A percentile compares a stretch with the other conserved stretches of the same genome.
These are phyloP conservation scores for Metschnikowia kunwiensis DNA, from an alignment of 805 yeast genomes.

Conservation along the genomic window DNA sequence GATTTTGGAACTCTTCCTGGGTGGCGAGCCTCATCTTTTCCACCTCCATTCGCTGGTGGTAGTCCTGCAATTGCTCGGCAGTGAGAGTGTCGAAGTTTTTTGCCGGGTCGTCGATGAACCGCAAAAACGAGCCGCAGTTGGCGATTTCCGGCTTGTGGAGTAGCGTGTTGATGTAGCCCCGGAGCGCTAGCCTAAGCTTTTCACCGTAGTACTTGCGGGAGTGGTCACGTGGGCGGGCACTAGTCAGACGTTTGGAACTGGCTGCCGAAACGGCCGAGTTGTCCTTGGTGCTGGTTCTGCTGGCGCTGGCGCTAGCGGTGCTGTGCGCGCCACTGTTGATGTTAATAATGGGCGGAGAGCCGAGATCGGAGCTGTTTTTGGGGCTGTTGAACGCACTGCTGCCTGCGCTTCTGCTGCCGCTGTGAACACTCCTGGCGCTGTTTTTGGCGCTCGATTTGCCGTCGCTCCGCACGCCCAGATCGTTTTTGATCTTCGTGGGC, in stretches of 20 bases:
- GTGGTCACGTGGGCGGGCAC: neutral
- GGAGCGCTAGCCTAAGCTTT: conserved; percentile 67
- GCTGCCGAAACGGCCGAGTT: neutral
- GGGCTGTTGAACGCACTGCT: neutral
- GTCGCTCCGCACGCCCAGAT: conserved; percentile 28
- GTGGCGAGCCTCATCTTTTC: conserved; percentile 57
- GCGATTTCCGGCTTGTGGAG: conserved; percentile 53
- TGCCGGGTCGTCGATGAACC: conserved; percentile 12
- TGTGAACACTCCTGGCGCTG: neutral
- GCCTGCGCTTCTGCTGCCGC: neutral
- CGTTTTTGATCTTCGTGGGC: conserved; percentile 51
- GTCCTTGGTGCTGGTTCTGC: neutral
- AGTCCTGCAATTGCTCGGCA: conserved; percentile 50
- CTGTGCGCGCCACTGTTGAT: neutral
- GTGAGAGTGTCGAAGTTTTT: conserved; percentile 35
- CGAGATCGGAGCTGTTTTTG: neutral
- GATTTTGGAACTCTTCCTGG: conserved; percentile 69
- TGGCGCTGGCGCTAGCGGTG: conserved; percentile 1
- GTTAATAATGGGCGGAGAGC: neutral
- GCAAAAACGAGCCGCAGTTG: conserved; percentile 44
- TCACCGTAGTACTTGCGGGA: conserved; percentile 55
- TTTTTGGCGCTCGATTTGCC: neutral
- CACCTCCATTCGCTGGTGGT: conserved; percentile 52
- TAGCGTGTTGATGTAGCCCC: conserved; percentile 65
- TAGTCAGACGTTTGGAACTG: too few relatives aligned